Evolutionary conservation across 305 asterid genomes (phyloP).

Genomic region (Fraxinus platypoda): DNA sequence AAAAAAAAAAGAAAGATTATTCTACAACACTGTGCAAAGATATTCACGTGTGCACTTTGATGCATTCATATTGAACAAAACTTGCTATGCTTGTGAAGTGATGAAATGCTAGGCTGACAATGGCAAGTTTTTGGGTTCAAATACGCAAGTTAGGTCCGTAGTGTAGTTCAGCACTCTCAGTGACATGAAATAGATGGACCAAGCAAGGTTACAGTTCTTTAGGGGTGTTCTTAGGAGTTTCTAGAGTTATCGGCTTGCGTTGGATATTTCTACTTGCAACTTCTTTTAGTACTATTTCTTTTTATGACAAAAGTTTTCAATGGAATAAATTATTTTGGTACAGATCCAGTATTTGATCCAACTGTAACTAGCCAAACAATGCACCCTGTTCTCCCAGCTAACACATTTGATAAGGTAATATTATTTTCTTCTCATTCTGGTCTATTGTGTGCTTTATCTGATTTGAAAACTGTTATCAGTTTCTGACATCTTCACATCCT

Average conservation of each 20-base stretch:
- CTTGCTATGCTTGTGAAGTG: neutral
- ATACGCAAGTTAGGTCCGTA: neutral
- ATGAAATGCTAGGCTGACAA: neutral
- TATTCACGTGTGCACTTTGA: neutral
- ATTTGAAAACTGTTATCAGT: slow-evolving; percentile 2
- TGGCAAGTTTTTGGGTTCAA: neutral
- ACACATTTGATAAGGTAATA: slow-evolving; percentile 49
- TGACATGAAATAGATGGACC: neutral
- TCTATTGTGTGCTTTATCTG: slow-evolving; percentile 1
- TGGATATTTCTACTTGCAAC: neutral
- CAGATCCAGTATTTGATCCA: slow-evolving; percentile 53
- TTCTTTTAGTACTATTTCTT: slow-evolving; percentile 1
- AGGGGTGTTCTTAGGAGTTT: neutral
- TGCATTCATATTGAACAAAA: neutral
- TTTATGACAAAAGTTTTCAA: slow-evolving; percentile 11
- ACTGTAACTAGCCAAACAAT: slow-evolving; percentile 40
- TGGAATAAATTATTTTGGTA: slow-evolving; percentile 24
- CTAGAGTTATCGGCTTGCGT: neutral
- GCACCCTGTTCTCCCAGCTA: slow-evolving; percentile 34
- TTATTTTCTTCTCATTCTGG: slow-evolving; percentile 5
- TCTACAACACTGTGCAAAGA: neutral
- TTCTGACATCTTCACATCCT: slow-evolving; percentile 16
- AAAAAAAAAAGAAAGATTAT: neutral
- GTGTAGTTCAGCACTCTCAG: neutral
- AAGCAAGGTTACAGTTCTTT: neutral